Evolutionary conservation across 306 rosid genomes (phyloP).

Genomic region (Castanopsis chinensis): DNA sequence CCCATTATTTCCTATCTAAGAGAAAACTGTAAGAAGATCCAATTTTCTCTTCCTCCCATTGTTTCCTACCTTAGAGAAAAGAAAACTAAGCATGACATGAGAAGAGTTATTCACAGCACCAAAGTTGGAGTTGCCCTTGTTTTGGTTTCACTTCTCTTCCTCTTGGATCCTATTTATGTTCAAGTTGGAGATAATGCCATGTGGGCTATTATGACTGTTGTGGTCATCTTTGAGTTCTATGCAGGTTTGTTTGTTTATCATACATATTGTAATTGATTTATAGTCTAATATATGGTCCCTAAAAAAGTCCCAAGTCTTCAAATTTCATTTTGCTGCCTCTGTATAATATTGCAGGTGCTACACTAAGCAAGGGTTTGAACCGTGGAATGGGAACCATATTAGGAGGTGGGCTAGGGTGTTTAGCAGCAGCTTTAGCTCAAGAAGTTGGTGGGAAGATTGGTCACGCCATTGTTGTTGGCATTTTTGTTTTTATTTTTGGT

Average conservation of each 20-base stretch:
- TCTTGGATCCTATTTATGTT: conserved; percentile 63
- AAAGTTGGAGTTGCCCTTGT: conserved; percentile 78
- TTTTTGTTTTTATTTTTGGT: conserved; percentile 62
- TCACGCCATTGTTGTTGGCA: conserved; percentile 45
- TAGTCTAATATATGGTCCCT: neutral
- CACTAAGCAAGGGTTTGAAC: conserved; percentile 79
- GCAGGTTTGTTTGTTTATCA: conserved; percentile 49
- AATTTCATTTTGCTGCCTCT: neutral
- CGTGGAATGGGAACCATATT: conserved; percentile 77
- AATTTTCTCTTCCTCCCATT: conserved; percentile 14
- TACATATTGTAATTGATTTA: neutral
- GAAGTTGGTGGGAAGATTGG: conserved; percentile 48
- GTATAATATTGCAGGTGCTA: conserved; percentile 58
- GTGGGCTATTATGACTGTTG: conserved; percentile 98
- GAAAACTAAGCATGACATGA: conserved; percentile 31
- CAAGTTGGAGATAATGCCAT: conserved; percentile 85
- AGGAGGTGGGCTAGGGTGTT: conserved; percentile 79
- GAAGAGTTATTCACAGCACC: conserved; percentile 59
- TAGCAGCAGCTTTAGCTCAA: conserved; percentile 59
- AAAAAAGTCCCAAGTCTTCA: neutral
- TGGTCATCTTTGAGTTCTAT: conserved; percentile 76
- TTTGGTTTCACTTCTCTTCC: conserved; percentile 73
- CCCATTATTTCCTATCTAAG: conserved; percentile 16
- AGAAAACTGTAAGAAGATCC: conserved; percentile 18
- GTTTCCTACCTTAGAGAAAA: conserved; percentile 19